These are phyloP conservation scores for Oryza meyeriana DNA, from an alignment of 176 grass and related monocot species.

Conservation along the genomic window DNA sequence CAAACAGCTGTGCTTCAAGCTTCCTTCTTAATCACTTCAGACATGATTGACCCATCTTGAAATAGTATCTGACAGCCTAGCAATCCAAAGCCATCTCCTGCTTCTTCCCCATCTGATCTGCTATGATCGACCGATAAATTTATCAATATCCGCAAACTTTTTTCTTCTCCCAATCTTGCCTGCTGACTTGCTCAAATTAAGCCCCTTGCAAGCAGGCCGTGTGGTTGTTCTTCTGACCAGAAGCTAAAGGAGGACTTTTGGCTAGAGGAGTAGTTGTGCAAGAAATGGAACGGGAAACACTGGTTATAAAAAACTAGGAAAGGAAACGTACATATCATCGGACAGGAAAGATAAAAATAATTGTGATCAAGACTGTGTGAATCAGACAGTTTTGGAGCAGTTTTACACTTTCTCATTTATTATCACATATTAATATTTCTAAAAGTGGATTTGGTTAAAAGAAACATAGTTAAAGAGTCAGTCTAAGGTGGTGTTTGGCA, in stretches of 20 bases:
- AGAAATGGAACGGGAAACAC: conserved; percentile 21
- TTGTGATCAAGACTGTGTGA: conserved; percentile 13
- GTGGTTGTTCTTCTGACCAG: conserved; percentile 27
- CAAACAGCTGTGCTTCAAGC: neutral
- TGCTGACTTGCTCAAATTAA: conserved; percentile 10
- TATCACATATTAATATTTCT: conserved; percentile 31
- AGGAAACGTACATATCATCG: conserved; percentile 19
- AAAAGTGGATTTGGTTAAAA: conserved; percentile 26
- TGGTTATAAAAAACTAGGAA: conserved; percentile 33
- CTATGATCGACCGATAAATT: neutral
- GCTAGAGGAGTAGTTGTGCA: conserved; percentile 32
- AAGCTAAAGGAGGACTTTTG: conserved; percentile 31
- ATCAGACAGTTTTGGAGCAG: neutral
- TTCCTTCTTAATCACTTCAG: conserved; percentile 22
- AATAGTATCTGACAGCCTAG: conserved; percentile 25
- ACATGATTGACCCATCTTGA: neutral
- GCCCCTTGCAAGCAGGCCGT: neutral
- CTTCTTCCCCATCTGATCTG: neutral
- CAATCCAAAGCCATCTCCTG: conserved; percentile 18
- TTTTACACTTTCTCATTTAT: conserved; percentile 26
- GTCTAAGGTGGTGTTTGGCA: no score
- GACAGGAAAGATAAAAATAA: conserved; percentile 25
- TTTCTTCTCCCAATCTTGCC: neutral
- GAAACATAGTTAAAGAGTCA: neutral
- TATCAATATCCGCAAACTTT: neutral